Conservation (phyloP, 129 eudicot species). For the Artemisia annua region DNA sequence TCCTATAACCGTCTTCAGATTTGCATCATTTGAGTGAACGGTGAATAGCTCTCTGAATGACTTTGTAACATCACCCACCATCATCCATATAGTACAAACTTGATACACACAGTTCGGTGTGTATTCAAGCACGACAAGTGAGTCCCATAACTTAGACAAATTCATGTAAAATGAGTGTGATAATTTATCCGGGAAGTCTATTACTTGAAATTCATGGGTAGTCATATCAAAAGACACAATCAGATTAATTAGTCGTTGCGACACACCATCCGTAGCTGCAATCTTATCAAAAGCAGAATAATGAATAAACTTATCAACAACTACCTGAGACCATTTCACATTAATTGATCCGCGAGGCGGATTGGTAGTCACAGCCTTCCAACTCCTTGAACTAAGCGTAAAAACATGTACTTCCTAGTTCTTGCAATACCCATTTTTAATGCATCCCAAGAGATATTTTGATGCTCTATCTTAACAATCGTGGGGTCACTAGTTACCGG, state of each 20-base stretch:
- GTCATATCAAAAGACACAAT: not conserved
- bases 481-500: not conserved
- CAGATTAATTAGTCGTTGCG: not conserved
- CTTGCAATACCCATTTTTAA: not conserved
- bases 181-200: not conserved
- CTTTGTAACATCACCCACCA: not conserved
- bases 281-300: not conserved
- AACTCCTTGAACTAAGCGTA: not conserved
- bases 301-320: not conserved
- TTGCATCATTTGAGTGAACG: not conserved
- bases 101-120: not conserved
- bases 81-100: conserved; percentile 2
- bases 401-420: not conserved
- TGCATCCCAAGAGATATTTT: too few species aligned
- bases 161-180: not conserved
- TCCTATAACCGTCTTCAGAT: not conserved
- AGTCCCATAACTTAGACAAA: not conserved
- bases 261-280: not conserved
- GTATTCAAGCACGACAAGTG: not conserved
- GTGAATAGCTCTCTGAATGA: not conserved
- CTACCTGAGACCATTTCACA: not conserved
- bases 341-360: not conserved
- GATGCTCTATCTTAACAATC: not conserved
- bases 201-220: not conserved
- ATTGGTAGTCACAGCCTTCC: not conserved